Percentiles rank a stretch among this genome's conserved stretches.
These are phyloP conservation scores for Phytophthora sp. DNA, from an alignment of 352 stramenopile species.

Conservation along the genomic window DNA sequence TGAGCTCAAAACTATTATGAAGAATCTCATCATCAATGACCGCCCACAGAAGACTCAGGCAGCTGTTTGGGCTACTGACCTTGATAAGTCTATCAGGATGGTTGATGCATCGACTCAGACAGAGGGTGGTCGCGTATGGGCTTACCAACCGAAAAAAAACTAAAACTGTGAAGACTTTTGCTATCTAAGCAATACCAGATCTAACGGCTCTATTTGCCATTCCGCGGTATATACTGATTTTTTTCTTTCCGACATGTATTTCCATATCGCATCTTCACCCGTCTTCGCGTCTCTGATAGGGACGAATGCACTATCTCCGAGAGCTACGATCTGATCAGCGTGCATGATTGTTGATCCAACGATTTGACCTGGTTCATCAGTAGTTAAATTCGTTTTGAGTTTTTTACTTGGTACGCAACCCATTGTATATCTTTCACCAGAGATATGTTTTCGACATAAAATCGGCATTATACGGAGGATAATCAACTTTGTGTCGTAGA, in stretches of 20 bases:
- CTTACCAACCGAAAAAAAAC: conserved; percentile 18
- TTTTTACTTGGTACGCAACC: not conserved
- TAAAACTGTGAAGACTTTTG: conserved; percentile 20
- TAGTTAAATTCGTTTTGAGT: conserved; percentile 15
- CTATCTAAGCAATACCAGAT: conserved; percentile 15
- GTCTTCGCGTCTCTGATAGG: conserved; percentile 5
- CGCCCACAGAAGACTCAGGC: not conserved
- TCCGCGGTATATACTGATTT: conserved; percentile 14
- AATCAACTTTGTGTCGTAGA: no score
- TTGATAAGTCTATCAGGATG: conserved; percentile 17
- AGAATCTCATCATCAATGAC: conserved; percentile 11
- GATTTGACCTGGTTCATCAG: conserved; percentile 6
- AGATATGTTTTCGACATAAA: not conserved
- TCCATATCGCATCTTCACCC: conserved; percentile 19
- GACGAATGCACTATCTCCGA: conserved; percentile 5
- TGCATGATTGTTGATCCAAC: conserved; percentile 13
- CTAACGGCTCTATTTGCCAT: conserved; percentile 6
- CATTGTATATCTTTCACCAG: conserved; percentile 4
- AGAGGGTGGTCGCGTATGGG: conserved; percentile 19
- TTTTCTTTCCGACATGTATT: conserved; percentile 17
- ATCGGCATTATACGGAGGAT: no score
- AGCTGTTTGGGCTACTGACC: conserved; percentile 11
- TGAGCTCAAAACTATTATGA: conserved; percentile 26
- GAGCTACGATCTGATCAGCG: conserved; percentile 12
- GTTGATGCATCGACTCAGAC: conserved; percentile 22